Base-by-base conservation (phyloP, 495 filamentous ascomycete species). In the Entonaema liquescens region DNA sequence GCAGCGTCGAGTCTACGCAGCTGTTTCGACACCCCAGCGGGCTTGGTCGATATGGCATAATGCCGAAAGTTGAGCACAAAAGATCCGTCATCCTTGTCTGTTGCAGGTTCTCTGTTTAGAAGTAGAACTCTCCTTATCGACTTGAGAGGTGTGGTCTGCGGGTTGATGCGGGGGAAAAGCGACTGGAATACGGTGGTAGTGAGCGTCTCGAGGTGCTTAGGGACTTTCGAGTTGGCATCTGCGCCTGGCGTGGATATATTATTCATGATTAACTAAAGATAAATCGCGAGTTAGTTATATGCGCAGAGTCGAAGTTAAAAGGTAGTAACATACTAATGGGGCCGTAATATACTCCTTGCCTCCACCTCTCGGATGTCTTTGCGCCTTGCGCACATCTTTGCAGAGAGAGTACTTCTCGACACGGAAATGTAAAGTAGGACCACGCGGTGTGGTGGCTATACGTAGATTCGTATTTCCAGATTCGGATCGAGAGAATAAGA, bases 401-500 rank as follows among this genome's bases (percentile, higher is more conserved):
- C 91, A 92, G 3, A 99, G 85, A 47, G 93, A 95, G 80, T 99
- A 99, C 73, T 92, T 93, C 78, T 98, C 94, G n/a, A 99, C 93
- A 64, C 93, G 85, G 79, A 98, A 98, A 78, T 97, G 89, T 31
- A 99, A 84, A 0, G 95, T 99, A 52, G 95, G 95, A 1, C 95
- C 95, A 61, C 93, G 87, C 17, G 95, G 95, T 15, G 93, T 93
- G 56, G 97, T 86, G 11, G 93, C 93, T 31, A 99, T 86, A 44
- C 96, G 89, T 80, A 99, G 78, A 73, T 97, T 98, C 9, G 92
- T 95, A 80, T 97, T 97, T 42, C 96, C 95, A 7, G 91, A 90
- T 19, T 87, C 84, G 52, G 95, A 97, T 70, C 92, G 88, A 7
- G 95, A 98, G 82, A 99, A 98, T 26, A 99, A 89, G 68, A 99